A percentile compares a stretch with the other conserved stretches of the same genome.
Evolutionary conservation across 2,329 filamentous ascomycete species (phyloP).

Genomic region (Trichoderma sp.): DNA sequence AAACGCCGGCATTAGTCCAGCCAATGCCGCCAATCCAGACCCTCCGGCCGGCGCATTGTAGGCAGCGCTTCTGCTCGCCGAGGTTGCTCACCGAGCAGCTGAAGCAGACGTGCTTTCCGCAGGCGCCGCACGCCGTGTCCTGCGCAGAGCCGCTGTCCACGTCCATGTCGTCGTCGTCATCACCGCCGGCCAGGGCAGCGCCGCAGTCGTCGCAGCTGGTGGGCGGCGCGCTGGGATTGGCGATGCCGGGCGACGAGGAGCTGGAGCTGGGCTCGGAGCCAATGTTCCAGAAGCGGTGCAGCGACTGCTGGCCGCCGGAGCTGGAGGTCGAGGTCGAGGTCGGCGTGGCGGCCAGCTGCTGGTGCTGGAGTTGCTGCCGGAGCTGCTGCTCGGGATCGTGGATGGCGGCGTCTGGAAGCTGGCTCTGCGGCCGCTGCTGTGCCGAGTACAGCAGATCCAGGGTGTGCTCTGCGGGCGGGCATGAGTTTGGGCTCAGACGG

Average conservation of each 20-base stretch:
- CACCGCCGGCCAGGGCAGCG: slow-evolving; percentile 24
- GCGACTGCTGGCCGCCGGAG: slow-evolving; percentile 39
- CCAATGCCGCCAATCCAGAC: slow-evolving; percentile 22
- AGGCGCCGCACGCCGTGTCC: slow-evolving; percentile 44
- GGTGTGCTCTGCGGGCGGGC: slow-evolving; percentile 47
- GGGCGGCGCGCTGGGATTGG: slow-evolving; percentile 22
- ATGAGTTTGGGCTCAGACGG: slow-evolving; percentile 21
- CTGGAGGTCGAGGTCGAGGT: not conserved
- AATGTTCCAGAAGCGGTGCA: slow-evolving; percentile 62
- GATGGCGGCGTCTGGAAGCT: slow-evolving; percentile 5
- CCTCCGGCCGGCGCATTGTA: slow-evolving; percentile 48
- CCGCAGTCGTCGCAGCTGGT: slow-evolving; percentile 56
- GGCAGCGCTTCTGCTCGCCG: slow-evolving; percentile 50
- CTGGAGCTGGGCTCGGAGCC: slow-evolving; percentile 35
- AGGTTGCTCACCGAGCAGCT: slow-evolving; percentile 58
- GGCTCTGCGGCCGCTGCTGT: slow-evolving; percentile 37
- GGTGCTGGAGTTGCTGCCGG: not conserved
- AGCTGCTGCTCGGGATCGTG: not conserved
- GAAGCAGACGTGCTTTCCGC: slow-evolving; percentile 55
- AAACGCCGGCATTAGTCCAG: slow-evolving; percentile 24
- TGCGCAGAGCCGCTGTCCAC: slow-evolving; percentile 32
- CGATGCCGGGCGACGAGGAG: slow-evolving; percentile 25
- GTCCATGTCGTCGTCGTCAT: slow-evolving; percentile 38
- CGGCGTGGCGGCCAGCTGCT: not conserved
- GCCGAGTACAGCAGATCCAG: slow-evolving; percentile 57